Base-by-base conservation (phyloP, 2,329 filamentous ascomycete genomes). In the Cladosporium velox region DNA sequence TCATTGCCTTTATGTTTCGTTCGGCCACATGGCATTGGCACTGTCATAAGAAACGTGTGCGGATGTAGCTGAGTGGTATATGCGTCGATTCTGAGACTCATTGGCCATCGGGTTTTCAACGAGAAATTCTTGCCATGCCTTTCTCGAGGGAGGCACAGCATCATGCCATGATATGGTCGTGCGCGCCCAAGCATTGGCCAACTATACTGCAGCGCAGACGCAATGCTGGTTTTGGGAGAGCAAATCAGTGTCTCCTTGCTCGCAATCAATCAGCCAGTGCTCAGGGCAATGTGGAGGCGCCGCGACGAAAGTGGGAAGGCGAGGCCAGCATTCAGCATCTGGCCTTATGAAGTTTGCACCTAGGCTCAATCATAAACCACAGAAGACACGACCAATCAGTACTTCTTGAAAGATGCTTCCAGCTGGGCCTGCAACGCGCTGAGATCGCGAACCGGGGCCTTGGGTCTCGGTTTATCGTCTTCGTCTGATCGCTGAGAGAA, bases 331-430 rank as follows among this genome's bases (percentile, higher is more conserved):
- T 11, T 10, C 41, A 47, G 41, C 41, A 24, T 11, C 41, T 11
- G 1, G 18, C 10, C 18, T 21, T n/a, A 18, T 11, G 12, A 3
- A 2, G 18, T 44, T 44, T 18, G 41, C 41, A 11, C 18, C 6
- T 10, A 47, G n/a, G n/a, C 41, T 24, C 10, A 10, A 5, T n/a
- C 38, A 44, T 5, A 7, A 5, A 10, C 18, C 41, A 47, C 21
- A 11, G n/a, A 21, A 21, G n/a, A 11, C 11, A n/a, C 41, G 41
- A 11, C 12, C 41, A 21, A 47, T 18, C n/a, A 32, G 24, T 15
- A 26, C 26, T 58, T 58, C 55, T 58, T 58, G n/a, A 35, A 38
- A 21, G 55, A 58, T 24, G 55, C 55, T 15, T 58, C 55, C 30
- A 58, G 55, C 55, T 38, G n/a, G 38, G 55, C 55, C 34, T 58